Evolutionary conservation across 1,284 basidiomycete genomes (phyloP).

Genomic region (Apiotrichum laibachii): DNA sequence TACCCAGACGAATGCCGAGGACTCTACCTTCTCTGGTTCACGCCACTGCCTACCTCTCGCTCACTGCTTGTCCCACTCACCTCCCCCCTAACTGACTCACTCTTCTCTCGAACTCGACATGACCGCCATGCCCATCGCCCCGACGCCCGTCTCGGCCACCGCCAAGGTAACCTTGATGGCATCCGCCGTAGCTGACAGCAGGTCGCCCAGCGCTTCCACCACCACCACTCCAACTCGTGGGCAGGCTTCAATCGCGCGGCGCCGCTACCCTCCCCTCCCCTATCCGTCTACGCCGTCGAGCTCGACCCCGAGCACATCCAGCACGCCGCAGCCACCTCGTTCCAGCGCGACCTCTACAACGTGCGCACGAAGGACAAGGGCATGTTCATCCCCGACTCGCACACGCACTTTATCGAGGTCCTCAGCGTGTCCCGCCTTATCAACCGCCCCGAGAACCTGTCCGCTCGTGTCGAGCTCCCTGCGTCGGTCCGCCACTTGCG

Average conservation of each 20-base stretch:
- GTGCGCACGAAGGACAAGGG: neutral
- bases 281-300: neutral
- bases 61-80: too few relatives aligned
- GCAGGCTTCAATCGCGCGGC: neutral
- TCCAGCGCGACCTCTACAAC: constrained; percentile 6
- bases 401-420: neutral
- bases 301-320: neutral
- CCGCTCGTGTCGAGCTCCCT: neutral
- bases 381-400: neutral
- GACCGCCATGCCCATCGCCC: too few relatives aligned
- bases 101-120: too few relatives aligned
- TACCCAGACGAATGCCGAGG: too few relatives aligned
- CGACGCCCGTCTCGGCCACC: too few relatives aligned
- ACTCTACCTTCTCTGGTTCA: too few relatives aligned
- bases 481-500: neutral
- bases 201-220: neutral
- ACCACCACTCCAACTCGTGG: neutral
- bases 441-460: neutral
- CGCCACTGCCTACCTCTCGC: too few relatives aligned
- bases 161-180: too few relatives aligned
- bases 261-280: neutral
- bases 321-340: constrained; percentile 1
- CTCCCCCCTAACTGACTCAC: too few relatives aligned
- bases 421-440: neutral
- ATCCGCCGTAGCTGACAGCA: neutral